Base-by-base conservation (phyloP, 2,329 filamentous ascomycete species). In the Colletotrichum godetiae region DNA sequence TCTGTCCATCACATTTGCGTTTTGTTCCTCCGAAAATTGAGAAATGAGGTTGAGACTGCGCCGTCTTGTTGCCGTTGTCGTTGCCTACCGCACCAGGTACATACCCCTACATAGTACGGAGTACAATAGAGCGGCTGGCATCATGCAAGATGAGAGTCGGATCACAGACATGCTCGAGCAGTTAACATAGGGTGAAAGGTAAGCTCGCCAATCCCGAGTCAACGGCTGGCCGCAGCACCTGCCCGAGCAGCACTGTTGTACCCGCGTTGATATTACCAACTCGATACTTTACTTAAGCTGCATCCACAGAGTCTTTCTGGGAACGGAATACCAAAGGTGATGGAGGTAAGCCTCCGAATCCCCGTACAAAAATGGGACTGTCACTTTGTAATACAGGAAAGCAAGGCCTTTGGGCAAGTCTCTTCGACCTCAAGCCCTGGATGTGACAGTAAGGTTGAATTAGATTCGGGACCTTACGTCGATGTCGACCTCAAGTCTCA, bases 221-320 rank as follows among this genome's bases (percentile, higher is more conserved):
- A 37, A 22, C 68, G 68, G 68, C 24, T 58, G 37, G 31, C 60
- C 60, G 68, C 68, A 68, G 64, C 52, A 57, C 68, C 68, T 72
- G 64, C 57, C 64, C 49, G 52, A 62, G 64, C 55, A 66, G 62
- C 31, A 65, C 37, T 15, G 11, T 11, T n/a, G 35, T 15, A 29
- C 19, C 58, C 66, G 55, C 11, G 29, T 59, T 53, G 37, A 58
- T 42, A 46, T 63, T 49, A 27, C 66, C 35, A 35, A 24, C 67
- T 29, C 52, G 15, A 3, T 37, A 31, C 67, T 27, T 19, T 29
- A 22, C 11, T 5, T 33, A 42, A 37, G 33, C 35, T 42, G 33
- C 33, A 27, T 29, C 55, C 31, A n/a, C 12, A 29, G 8, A 57
- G 33, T 33, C 29, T 57, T 42, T 15, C 37, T 42, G 15, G 1